These are phyloP conservation scores for Lolium rigidum DNA, from an alignment of 176 grass and related monocot genomes.

Conservation along the genomic window DNA sequence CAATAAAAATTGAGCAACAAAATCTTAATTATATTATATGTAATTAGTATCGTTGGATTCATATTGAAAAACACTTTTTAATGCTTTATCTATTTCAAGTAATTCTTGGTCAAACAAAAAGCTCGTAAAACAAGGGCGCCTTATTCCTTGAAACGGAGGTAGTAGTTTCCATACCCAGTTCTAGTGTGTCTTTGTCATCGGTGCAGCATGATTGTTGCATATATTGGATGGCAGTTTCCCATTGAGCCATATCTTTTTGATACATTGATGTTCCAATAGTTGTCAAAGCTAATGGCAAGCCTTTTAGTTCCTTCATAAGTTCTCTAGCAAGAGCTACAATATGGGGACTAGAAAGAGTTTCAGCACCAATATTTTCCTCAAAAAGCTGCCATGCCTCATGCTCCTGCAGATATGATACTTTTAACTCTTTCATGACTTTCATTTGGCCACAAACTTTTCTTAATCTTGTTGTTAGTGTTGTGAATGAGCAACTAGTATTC, in stretches of 20 bases:
- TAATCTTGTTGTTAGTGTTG: too few relatives aligned
- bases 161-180: slow-evolving; percentile 8
- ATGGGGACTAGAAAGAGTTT: not conserved
- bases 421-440: slow-evolving; percentile 26
- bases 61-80: too few relatives aligned
- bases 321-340: slow-evolving; percentile 7
- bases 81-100: too few relatives aligned
- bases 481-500: too few relatives aligned
- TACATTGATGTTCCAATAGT: slow-evolving; percentile 46
- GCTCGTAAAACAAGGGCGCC: too few relatives aligned
- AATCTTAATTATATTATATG: too few relatives aligned
- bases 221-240: slow-evolving; percentile 22
- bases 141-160: too few relatives aligned
- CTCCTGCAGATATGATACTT: slow-evolving; percentile 24
- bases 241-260: slow-evolving; percentile 16
- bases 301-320: slow-evolving; percentile 30
- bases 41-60: too few relatives aligned
- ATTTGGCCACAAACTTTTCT: slow-evolving; percentile 39
- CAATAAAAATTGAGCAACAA: too few relatives aligned
- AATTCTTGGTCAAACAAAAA: too few relatives aligned
- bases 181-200: not conserved
- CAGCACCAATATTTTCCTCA: not conserved
- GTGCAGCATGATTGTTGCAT: slow-evolving; percentile 2
- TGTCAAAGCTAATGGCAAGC: slow-evolving; percentile 50
- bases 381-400: slow-evolving; percentile 42